Percentiles rank a stretch among this genome's conserved stretches.
Evolutionary conservation across 2,329 filamentous ascomycete species (phyloP).

Genomic region (Fonsecaea pedrosoi): DNA sequence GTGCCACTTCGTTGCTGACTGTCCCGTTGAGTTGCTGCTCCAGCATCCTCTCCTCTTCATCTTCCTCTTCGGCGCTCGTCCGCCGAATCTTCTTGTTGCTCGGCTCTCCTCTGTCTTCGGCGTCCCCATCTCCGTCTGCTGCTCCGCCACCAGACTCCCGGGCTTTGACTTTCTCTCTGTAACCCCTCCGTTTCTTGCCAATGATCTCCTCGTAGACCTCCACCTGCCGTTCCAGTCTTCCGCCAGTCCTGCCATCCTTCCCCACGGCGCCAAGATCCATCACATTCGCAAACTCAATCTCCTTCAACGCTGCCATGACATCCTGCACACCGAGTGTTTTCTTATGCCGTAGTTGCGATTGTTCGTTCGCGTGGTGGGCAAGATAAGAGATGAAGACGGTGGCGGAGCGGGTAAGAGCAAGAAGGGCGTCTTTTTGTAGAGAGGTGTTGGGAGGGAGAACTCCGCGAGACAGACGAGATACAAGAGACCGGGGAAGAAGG

Average conservation of each 20-base stretch:
- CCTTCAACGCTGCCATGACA: conserved; percentile 65
- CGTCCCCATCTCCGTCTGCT: conserved; percentile 60
- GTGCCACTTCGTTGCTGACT: conserved; percentile 35
- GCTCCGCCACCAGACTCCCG: conserved; percentile 52
- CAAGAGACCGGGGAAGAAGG: conserved; percentile 67
- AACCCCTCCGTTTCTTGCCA: conserved; percentile 46
- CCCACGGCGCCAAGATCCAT: conserved; percentile 35
- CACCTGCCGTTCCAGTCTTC: conserved; percentile 65
- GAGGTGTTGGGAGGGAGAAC: conserved; percentile 69
- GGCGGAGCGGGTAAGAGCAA: conserved; percentile 69
- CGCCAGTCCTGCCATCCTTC: conserved; percentile 56
- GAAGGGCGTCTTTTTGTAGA: conserved; percentile 69
- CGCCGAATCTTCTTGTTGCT: conserved; percentile 35
- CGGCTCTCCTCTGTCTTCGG: conserved; percentile 60
- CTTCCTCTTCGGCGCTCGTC: conserved; percentile 23
- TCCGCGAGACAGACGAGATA: conserved; percentile 67
- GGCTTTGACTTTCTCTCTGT: conserved; percentile 48
- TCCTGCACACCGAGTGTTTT: conserved; percentile 68
- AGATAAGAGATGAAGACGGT: conserved; percentile 70
- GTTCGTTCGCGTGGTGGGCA: conserved; percentile 62
- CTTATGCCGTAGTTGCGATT: conserved; percentile 58
- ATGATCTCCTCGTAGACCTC: conserved; percentile 53
- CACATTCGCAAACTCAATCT: conserved; percentile 61
- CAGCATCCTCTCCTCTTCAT: conserved; percentile 37
- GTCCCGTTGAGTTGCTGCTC: conserved; percentile 41